Evolutionary conservation across 441 rosid genomes (phyloP), one percentile per base, ranked within the genome.

Genomic region (Pelargonium fulgidum): DNA sequence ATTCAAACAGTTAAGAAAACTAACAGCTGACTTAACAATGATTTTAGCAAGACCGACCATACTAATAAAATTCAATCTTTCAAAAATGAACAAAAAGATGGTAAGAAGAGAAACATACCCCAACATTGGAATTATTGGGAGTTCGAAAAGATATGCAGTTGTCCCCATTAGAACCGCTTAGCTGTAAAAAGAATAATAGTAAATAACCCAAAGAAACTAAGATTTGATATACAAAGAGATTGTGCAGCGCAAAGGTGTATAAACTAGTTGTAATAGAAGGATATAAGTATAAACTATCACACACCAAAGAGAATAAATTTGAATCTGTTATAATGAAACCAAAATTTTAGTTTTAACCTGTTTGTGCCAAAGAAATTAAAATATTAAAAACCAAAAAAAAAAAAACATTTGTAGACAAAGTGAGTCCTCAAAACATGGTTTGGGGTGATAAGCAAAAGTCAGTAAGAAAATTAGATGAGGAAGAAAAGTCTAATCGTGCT

Each of bases 91-190:
- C 69, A 61, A 65, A 75, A 10, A 78, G 64, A 65, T 22, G 42
- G 48, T 54, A 48, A 73, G 66, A 48, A 73, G 67, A 64, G 67
- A 70, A 74, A 77, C 83, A 77, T 79, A 93, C 99, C 88, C 70
- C 72, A 64, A 81, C 73, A 77, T 83, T 89, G 17, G 91, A 78
- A 81, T 75, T 80, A 69, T 80, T 78, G 59, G 91, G 90, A 78
- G 73, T 81, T 83, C 85, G 92, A 75, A 95, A 76, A 19, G 85
- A 85, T 77, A 92, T 84, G 80, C 83, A 81, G 72, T 87, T 85
- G 68, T 87, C 96, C 75, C 86, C 91, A 61, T 77, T 78, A 77
- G 79, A 77, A 79, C 80, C 84, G 76, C 78, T 81, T 67, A 86
- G 80, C 99, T 90, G 88, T 85, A 83, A 63, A 39, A 71, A 11